These are phyloP conservation scores for Tulasnella sp. DNA, from an alignment of 768 basidiomycete genomes.

Conservation along the genomic window DNA sequence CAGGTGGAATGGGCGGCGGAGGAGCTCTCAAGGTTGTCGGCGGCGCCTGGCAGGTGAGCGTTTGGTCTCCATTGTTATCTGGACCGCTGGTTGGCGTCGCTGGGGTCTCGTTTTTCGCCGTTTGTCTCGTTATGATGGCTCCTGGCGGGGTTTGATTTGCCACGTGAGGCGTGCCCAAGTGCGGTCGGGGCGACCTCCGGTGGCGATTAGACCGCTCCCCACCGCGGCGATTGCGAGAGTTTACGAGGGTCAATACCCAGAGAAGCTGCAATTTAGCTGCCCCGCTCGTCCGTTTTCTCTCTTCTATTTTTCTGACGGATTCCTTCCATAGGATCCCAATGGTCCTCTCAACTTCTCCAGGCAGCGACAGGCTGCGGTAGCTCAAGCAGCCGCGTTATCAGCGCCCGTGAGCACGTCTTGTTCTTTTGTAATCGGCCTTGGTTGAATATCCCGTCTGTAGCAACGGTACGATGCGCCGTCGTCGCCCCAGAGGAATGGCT, in stretches of 20 bases:
- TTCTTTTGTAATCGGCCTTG: no score
- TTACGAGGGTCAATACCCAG: no score
- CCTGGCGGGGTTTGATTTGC: background rate
- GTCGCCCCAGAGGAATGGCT: constrained; percentile 2
- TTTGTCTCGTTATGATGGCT: background rate
- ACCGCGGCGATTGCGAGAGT: no score
- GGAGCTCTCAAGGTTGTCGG: background rate
- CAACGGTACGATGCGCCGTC: constrained; percentile 7
- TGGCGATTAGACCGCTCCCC: no score
- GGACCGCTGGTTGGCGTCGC: background rate
- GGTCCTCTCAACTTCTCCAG: constrained; percentile 29
- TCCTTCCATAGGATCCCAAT: constrained; percentile 31
- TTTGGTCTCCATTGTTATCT: background rate
- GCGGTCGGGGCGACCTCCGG: no score
- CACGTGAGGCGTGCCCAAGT: no score
- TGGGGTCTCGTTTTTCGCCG: background rate
- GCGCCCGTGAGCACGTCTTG: constrained; percentile 3
- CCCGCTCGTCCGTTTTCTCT: background rate
- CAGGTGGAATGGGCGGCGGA: constrained; percentile 1
- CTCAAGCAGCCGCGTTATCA: constrained; percentile 29
- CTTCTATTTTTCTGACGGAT: constrained; percentile 10
- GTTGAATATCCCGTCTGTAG: constrained; percentile 4
- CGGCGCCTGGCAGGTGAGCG: constrained; percentile 5
- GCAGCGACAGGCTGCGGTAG: constrained; percentile 34
- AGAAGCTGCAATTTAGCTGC: no score